These are phyloP conservation scores for Neodidymelliopsis sp. DNA, from an alignment of 2,329 filamentous ascomycete genomes.

Conservation along the genomic window DNA sequence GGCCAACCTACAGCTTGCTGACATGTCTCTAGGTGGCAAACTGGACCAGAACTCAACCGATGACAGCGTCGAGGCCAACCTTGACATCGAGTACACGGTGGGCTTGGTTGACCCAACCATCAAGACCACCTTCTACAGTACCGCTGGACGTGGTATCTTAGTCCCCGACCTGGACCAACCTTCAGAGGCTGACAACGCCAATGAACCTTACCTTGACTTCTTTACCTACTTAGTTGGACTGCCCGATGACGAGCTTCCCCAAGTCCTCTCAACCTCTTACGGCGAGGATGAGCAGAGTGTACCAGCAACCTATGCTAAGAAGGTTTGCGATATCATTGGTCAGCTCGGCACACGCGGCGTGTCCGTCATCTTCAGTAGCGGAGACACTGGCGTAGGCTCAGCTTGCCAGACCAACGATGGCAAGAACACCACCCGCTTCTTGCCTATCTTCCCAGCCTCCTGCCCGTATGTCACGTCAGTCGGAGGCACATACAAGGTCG, in stretches of 20 bases:
- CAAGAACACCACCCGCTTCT: slow-evolving; percentile 53
- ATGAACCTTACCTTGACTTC: slow-evolving; percentile 57
- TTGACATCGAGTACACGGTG: slow-evolving; percentile 60
- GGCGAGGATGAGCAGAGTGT: slow-evolving; percentile 53
- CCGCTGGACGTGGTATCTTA: slow-evolving; percentile 55
- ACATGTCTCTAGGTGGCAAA: slow-evolving; percentile 32
- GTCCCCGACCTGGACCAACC: slow-evolving; percentile 59
- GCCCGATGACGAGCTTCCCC: slow-evolving; percentile 45
- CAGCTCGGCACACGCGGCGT: slow-evolving; percentile 51
- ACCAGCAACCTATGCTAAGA: slow-evolving; percentile 46
- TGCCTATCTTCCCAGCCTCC: slow-evolving; percentile 56
- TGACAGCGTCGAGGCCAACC: slow-evolving; percentile 58
- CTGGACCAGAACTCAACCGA: slow-evolving; percentile 45
- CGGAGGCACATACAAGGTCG: slow-evolving; percentile 51
- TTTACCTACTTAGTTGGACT: slow-evolving; percentile 47
- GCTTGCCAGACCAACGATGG: slow-evolving; percentile 57
- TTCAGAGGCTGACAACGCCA: slow-evolving; percentile 49
- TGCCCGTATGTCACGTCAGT: slow-evolving; percentile 59
- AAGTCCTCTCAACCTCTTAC: slow-evolving; percentile 50
- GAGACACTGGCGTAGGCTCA: slow-evolving; percentile 51
- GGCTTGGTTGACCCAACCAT: slow-evolving; percentile 53
- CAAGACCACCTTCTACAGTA: slow-evolving; percentile 57
- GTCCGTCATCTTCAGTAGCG: slow-evolving; percentile 50
- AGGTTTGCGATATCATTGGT: slow-evolving; percentile 51
- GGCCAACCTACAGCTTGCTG: not conserved